Conservation (phyloP, 495 filamentous ascomycete genomes). For the Penicillium fimorum region DNA sequence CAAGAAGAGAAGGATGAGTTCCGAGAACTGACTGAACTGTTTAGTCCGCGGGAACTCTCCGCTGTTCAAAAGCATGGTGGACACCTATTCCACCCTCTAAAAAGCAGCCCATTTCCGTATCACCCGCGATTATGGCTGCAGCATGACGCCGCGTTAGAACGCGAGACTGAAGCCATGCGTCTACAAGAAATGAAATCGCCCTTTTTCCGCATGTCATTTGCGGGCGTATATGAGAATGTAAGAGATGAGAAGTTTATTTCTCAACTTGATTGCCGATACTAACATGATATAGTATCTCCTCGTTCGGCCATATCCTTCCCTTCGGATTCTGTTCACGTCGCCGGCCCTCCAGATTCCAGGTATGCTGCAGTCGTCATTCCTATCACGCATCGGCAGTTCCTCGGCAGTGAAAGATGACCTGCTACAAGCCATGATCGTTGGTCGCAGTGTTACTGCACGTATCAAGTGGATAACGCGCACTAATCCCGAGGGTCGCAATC, state of each 20-base stretch:
- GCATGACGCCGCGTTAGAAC: constrained; percentile 15
- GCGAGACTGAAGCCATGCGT: constrained; percentile 27
- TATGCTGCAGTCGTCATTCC: constrained; percentile 59
- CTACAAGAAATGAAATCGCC: constrained; percentile 25
- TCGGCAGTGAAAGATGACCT: constrained; percentile 49
- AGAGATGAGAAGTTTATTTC: constrained; percentile 1
- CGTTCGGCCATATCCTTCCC: constrained; percentile 59
- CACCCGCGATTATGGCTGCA: constrained; percentile 17
- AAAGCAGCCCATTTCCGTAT: not conserved
- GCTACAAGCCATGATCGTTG: constrained; percentile 53
- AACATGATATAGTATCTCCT: constrained; percentile 53
- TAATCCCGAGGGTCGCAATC: constrained; percentile 44
- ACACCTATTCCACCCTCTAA: constrained; percentile 31
- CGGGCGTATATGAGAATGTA: constrained; percentile 50
- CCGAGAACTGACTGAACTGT: constrained; percentile 55
- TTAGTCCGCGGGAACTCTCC: constrained; percentile 56
- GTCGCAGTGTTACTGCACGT: constrained; percentile 62
- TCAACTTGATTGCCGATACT: not conserved
- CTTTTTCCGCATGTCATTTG: constrained; percentile 26
- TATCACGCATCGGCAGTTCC: constrained; percentile 54
- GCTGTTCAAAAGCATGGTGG: constrained; percentile 40
- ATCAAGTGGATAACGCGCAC: constrained; percentile 55
- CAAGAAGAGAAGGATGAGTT: constrained; percentile 37
- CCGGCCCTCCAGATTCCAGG: constrained; percentile 60
- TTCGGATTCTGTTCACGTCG: constrained; percentile 63